A percentile compares a stretch with the other conserved stretches of the same genome.
These are phyloP conservation scores for Scheffersomyces lignicola DNA, from an alignment of 1,139 yeast species.

Conservation along the genomic window DNA sequence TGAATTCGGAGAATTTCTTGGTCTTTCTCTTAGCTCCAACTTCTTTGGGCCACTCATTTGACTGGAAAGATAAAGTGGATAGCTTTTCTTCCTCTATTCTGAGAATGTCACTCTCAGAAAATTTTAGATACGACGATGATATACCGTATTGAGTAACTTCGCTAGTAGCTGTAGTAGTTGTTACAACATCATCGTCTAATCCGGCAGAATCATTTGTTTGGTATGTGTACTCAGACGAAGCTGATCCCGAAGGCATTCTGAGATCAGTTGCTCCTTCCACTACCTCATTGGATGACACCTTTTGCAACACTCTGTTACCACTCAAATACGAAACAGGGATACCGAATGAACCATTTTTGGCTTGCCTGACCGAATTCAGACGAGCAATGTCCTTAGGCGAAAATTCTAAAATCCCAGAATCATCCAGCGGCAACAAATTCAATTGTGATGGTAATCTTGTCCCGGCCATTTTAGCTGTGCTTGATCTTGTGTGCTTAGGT, in stretches of 20 bases:
- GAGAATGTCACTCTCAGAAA: slow-evolving; percentile 43
- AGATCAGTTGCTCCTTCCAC: neutral
- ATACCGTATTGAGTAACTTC: slow-evolving; percentile 3
- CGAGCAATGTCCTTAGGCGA: slow-evolving; percentile 37
- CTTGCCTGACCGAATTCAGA: slow-evolving; percentile 37
- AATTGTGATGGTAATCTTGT: slow-evolving; percentile 55
- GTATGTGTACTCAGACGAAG: neutral
- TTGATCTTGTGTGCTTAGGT: slow-evolving; percentile 11
- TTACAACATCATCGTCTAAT: slow-evolving; percentile 4
- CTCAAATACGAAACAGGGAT: slow-evolving; percentile 15
- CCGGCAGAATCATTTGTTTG: slow-evolving; percentile 6
- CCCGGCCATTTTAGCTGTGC: slow-evolving; percentile 14
- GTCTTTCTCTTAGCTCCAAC: slow-evolving; percentile 64
- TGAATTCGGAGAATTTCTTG: slow-evolving; percentile 71
- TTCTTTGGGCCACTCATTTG: slow-evolving; percentile 51
- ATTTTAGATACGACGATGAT: slow-evolving; percentile 12
- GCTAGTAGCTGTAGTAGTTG: slow-evolving; percentile 5
- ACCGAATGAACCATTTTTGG: slow-evolving; percentile 29
- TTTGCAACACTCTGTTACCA: neutral
- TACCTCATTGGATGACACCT: neutral
- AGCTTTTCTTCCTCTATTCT: slow-evolving; percentile 45
- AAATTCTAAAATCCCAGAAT: slow-evolving; percentile 32
- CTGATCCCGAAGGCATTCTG: neutral
- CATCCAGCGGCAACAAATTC: slow-evolving; percentile 44
- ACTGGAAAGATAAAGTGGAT: slow-evolving; percentile 30